Evolutionary conservation across 306 rosid species (phyloP), one percentile per base, ranked within the genome.

Genomic region (Hippophae rhamnoides): DNA sequence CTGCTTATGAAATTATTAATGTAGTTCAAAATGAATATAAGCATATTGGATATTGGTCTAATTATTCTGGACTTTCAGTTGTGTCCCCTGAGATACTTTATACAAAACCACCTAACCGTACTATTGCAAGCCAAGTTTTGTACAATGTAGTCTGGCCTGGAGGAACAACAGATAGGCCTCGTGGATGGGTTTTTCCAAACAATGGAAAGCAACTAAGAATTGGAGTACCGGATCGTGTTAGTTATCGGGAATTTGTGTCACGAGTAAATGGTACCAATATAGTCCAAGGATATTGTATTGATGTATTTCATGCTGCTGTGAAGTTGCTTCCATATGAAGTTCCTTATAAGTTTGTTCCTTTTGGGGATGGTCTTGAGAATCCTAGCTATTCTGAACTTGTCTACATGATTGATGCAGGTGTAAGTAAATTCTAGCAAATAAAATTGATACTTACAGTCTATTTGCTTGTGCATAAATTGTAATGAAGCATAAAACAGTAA

Each of bases 151-250:
- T 64, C 41, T 81, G 86, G 86, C 75, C 86, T 5, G 86, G 82
- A 66, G 80, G 82, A 43, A 68, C 57, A 52, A 74, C 54, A 38
- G 25, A 10, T 10, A 68, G 12, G 50, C 86, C 86, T 58, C 78
- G 86, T 10, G 86, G 82, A 3, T 81, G 86, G 86, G 75, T 81
- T 74, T 62, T 77, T 41, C 66, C 68, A 5, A 57, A 73, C 60
- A 69, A 74, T 43, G 82, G 80, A 66, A 58, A 61, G 66, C 25
- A 63, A 49, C 53, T 81, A 52, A 64, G 63, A 55, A 77, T 81
- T 23, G 86, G 82, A 7, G 71, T 81, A 27, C 86, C 86, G 1
- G 47, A 69, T 41, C 54, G 86, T 61, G 82, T 74, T 62, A 70
- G 86, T 68, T 81, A 63, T 59, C 76, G 51, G 54, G 74, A 52